Evolutionary conservation across 2,329 filamentous ascomycete genomes (phyloP).

Genomic region (Alternaria longipes): DNA sequence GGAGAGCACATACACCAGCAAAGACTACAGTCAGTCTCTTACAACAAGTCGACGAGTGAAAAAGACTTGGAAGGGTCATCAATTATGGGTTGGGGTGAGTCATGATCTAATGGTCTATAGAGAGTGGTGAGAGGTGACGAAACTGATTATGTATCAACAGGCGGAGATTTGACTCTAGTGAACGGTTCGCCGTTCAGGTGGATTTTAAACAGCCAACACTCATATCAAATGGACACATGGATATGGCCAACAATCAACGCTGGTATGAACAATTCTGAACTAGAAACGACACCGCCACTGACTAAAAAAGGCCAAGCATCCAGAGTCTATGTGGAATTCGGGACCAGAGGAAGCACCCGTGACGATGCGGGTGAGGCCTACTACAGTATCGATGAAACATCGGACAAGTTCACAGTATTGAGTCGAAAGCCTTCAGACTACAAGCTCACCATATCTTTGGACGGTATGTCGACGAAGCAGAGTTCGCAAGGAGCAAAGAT

Average conservation of each 20-base stretch:
- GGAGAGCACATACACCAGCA: slow-evolving; percentile 8
- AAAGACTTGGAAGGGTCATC: slow-evolving; percentile 9
- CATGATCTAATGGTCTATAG: background rate
- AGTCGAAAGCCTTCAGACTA: slow-evolving; percentile 44
- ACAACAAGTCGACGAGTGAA: background rate
- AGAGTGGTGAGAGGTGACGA: background rate
- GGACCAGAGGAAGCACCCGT: slow-evolving; percentile 35
- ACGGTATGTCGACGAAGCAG: slow-evolving; percentile 43
- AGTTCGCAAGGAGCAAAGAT: slow-evolving; percentile 44
- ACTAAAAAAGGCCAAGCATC: slow-evolving; percentile 34
- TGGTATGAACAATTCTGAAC: slow-evolving; percentile 18
- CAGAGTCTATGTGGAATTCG: slow-evolving; percentile 46
- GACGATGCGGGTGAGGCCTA: slow-evolving; percentile 51
- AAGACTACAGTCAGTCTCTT: slow-evolving; percentile 1
- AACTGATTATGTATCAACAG: slow-evolving; percentile 19
- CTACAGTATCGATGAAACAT: slow-evolving; percentile 42
- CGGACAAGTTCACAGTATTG: slow-evolving; percentile 43
- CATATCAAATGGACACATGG: slow-evolving; percentile 53
- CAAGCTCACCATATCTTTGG: slow-evolving; percentile 43
- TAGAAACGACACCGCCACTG: background rate
- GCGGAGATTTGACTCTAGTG: slow-evolving; percentile 50
- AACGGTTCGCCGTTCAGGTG: slow-evolving; percentile 55
- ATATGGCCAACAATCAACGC: slow-evolving; percentile 46
- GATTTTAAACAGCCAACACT: slow-evolving; percentile 39
- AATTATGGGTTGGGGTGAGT: slow-evolving; percentile 42